Evolutionary conservation across 2,329 filamentous ascomycete species (phyloP), one percentile per base, ranked within the genome.

Genomic region (Fusarium bactridioides): DNA sequence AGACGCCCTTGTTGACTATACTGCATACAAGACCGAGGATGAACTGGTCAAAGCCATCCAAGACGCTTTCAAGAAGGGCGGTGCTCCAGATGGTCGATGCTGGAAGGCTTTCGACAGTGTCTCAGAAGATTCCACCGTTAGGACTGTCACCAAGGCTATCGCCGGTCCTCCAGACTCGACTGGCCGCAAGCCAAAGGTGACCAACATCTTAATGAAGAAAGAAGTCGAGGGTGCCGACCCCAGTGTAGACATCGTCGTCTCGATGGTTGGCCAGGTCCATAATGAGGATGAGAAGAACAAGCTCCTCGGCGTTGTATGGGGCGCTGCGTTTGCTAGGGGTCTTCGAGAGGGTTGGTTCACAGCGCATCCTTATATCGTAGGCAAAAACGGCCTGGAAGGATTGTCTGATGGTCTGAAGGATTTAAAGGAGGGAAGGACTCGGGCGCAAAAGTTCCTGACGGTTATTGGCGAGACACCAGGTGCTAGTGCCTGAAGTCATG

Each of bases 341-440:
- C 41, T 74, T 1, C 18, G 50, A 3, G 69, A 74, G 59, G 72
- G 72, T 4, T 74, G 72, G 72, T 44, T 74, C 16, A 70, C 59
- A 2, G 9, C 51, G 0, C 72, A 74, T 29, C 72, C 72, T 7
- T 61, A 72, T 2, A 21, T 47, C 0, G 3, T 72, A 3, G 70
- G 70, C 2, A 58, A 65, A 11, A 64, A 57, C 19, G 69, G 69
- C 0, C 31, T 72, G 0, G 45, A 48, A 0, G 64, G 64, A 0
- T 7, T 69, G 4, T 56, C 58, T 4, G 58, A 64, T 4, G 66
- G 66, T 1, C 25, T 69, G 0, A n/a, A 47, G 18, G 44, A 7
- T 3, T 12, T 69, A 19, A 57, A 13, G 19, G 44, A 69, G 21
- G 66, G 66, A 0, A 69, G 10, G n/a, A 48, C n/a, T 0, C 23